phyloP scores from a whole-genome alignment of 108 stramenopile species.

The Cyclotella atomus region DNA sequence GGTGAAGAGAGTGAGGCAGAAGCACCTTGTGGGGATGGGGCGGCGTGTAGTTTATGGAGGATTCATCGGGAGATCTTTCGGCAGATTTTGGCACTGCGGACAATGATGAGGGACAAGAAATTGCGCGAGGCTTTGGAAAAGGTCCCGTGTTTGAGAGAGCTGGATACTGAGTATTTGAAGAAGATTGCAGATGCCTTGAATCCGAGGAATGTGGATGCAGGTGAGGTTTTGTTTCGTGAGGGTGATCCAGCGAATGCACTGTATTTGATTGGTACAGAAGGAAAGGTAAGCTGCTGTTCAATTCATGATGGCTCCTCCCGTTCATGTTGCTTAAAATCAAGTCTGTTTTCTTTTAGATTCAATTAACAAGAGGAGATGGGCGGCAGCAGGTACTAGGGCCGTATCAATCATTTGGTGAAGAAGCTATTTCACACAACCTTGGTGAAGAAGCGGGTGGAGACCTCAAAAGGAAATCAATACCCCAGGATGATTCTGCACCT shows the following conservation, averaged over 20 bases:
- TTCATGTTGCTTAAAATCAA: neutral
- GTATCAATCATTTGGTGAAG: constrained; percentile 42
- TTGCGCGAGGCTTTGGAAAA: constrained; percentile 66
- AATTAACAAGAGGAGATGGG: constrained; percentile 7
- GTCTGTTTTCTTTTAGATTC: neutral
- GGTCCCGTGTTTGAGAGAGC: constrained; percentile 68
- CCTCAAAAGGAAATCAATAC: neutral
- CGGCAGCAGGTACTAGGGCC: constrained; percentile 30
- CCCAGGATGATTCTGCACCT: constrained; percentile 7
- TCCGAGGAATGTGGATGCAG: constrained; percentile 41
- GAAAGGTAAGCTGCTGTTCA: constrained; percentile 55
- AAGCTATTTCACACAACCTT: constrained; percentile 29
- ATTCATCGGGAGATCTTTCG: constrained; percentile 84
- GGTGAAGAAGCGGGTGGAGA: neutral
- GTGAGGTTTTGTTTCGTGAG: constrained; percentile 61
- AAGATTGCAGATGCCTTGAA: constrained; percentile 63
- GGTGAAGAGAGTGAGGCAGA: constrained; percentile 20
- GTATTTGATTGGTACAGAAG: constrained; percentile 65
- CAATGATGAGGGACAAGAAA: constrained; percentile 68
- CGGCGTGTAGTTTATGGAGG: constrained; percentile 58
- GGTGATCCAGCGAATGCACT: constrained; percentile 71
- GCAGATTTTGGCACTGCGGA: constrained; percentile 66
- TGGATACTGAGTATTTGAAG: constrained; percentile 43
- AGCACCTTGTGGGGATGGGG: constrained; percentile 17
- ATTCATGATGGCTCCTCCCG: too few species aligned